A percentile compares a stretch with the other conserved stretches of the same genome.
Conservation (phyloP, 2,329 filamentous ascomycete species). For the Botryotinia convoluta region DNA sequence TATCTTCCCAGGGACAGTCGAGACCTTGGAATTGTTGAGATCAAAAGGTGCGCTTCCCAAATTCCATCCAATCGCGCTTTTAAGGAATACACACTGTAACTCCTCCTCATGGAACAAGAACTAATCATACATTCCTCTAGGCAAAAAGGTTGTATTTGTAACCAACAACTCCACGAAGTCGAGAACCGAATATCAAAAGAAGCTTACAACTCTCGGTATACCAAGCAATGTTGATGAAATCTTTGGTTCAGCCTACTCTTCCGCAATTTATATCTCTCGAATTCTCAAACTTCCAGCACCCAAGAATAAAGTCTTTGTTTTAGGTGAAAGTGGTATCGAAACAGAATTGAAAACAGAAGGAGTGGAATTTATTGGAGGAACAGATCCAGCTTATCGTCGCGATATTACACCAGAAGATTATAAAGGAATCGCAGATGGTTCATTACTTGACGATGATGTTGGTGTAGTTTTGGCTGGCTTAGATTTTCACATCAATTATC, state of each 20-base stretch:
- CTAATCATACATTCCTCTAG: slow-evolving; percentile 44
- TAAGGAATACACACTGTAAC: too few species aligned
- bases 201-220: slow-evolving; percentile 79
- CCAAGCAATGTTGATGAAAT: slow-evolving; percentile 81
- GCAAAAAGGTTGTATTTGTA: slow-evolving; percentile 91
- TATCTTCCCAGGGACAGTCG: slow-evolving; percentile 78
- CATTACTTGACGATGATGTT: slow-evolving; percentile 79
- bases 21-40: slow-evolving; percentile 80
- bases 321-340: slow-evolving; percentile 90
- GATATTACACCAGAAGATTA: slow-evolving; percentile 83
- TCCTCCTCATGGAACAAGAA: not conserved
- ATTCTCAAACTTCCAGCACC: slow-evolving; percentile 76
- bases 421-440: slow-evolving; percentile 69
- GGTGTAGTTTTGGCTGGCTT: slow-evolving; percentile 85
- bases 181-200: slow-evolving; percentile 86
- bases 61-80: not conserved
- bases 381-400: slow-evolving; percentile 72
- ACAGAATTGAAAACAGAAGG: slow-evolving; percentile 79
- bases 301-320: slow-evolving; percentile 90
- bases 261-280: slow-evolving; percentile 91
- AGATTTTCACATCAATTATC: slow-evolving; percentile 93
- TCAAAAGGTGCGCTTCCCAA: slow-evolving; percentile 57
- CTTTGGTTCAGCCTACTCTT: slow-evolving; percentile 88
- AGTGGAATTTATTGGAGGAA: slow-evolving; percentile 80
- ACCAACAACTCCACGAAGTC: slow-evolving; percentile 99